These are phyloP conservation scores for Cicer pinnatifidum DNA, from an alignment of 306 rosid genomes.

Conservation along the genomic window DNA sequence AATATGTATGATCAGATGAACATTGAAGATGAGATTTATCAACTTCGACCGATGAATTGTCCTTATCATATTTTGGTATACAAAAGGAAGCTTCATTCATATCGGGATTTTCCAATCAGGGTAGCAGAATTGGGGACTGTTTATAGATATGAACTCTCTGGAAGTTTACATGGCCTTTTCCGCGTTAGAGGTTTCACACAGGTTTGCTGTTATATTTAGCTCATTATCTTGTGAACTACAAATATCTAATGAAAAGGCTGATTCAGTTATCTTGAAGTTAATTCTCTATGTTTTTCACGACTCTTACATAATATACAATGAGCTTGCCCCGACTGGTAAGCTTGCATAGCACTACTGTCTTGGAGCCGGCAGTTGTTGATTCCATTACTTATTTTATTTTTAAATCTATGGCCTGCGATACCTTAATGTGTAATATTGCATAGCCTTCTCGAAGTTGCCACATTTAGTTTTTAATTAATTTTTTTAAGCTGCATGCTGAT, in stretches of 20 bases:
- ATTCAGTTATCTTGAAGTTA: conserved; percentile 5
- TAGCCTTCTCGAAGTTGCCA: conserved; percentile 12
- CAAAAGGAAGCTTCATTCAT: conserved; percentile 90
- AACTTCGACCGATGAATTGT: conserved; percentile 98
- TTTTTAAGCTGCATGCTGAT: conserved; percentile 14
- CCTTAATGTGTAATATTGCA: conserved; percentile 28
- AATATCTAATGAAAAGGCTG: conserved; percentile 1
- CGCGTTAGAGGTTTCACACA: conserved; percentile 98
- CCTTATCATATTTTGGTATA: conserved; percentile 91
- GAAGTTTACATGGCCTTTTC: conserved; percentile 96
- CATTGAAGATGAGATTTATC: conserved; percentile 89
- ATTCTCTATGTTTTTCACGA: conserved; percentile 15
- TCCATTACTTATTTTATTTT: not conserved
- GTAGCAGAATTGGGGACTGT: conserved; percentile 97
- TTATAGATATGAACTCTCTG: conserved; percentile 93
- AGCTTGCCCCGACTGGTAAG: conserved; percentile 13
- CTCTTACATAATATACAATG: not conserved
- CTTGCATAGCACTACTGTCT: conserved; percentile 18
- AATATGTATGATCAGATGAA: conserved; percentile 95
- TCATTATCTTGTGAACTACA: conserved; percentile 36
- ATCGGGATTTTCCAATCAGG: conserved; percentile 85
- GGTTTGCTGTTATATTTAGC: conserved; percentile 52
- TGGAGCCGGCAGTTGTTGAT: not conserved
- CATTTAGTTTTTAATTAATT: conserved; percentile 21
- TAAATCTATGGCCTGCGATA: conserved; percentile 12